These are phyloP conservation scores for Halteria grandinella DNA, from an alignment of 73 alveolate genomes.

Conservation along the genomic window DNA sequence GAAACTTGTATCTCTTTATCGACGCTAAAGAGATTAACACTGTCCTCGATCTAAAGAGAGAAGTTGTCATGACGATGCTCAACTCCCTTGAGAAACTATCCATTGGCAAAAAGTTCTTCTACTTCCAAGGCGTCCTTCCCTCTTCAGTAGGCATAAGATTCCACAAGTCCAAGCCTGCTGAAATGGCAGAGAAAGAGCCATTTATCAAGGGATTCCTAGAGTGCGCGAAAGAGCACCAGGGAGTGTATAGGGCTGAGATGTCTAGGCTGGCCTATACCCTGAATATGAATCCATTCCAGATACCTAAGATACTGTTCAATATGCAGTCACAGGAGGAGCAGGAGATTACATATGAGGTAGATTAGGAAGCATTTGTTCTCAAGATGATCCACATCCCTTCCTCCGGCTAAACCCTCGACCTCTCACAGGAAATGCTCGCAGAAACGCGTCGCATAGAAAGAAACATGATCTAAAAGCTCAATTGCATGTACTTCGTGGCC, in stretches of 20 bases:
- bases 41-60: constrained; percentile 59
- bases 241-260: constrained; percentile 46
- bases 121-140: constrained; percentile 20
- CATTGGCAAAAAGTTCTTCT: constrained; percentile 41
- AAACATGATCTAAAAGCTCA: constrained; percentile 48
- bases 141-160: constrained; percentile 35
- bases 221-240: constrained; percentile 31
- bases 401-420: constrained; percentile 28
- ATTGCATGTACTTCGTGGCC: constrained; percentile 71
- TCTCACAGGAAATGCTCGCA: constrained; percentile 25
- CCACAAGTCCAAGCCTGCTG: constrained; percentile 38
- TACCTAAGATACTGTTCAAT: constrained; percentile 36
- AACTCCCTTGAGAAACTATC: constrained; percentile 45
- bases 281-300: constrained; percentile 60
- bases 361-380: constrained; percentile 50
- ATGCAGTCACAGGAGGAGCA: constrained; percentile 18
- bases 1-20: constrained; percentile 34
- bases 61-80: constrained; percentile 65
- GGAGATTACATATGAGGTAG: constrained; percentile 64
- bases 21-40: constrained; percentile 31
- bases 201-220: constrained; percentile 25
- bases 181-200: constrained; percentile 24
- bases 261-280: constrained; percentile 30
- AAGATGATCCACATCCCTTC: constrained; percentile 32
- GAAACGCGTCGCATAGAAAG: constrained; percentile 61